Base-by-base conservation (phyloP, 75 land plant genomes). In the Gnetum montanum region DNA sequence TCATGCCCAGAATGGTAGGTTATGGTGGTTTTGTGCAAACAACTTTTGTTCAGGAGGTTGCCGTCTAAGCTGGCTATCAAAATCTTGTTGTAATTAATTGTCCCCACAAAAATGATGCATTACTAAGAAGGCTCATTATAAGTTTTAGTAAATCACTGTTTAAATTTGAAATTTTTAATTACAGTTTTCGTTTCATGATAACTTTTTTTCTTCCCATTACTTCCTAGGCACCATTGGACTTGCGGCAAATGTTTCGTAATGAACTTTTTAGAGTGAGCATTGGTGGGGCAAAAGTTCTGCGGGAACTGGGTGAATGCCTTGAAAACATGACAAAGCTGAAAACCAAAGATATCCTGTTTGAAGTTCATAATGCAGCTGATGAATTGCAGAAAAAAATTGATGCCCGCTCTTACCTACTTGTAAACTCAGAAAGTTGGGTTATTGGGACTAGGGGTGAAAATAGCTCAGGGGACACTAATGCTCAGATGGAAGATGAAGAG, bases 301-400 rank as follows among this genome's bases (percentile, higher is more conserved):
- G 76, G 31, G 66, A 69, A 51, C 67, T 87, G 35, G 92, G 79
- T 6, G 56, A 77, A 28, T 70, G 65, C 61, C 41, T 87, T 1
- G 70, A 73, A 34, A 67, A 54, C 18, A 79, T 83, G 90, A 70
- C 62, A 37, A 86, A 71, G 52, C 38, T 83, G 41, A 44, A 43
- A 27, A 19, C 63, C 11, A 58, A 6, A 1, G 63, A 66, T 46
- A 73, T 86, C 12, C 65, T 86, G 31, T 30, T 3, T 35, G 60
- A 67, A 58, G 80, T 84, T 8, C 76, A 76, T 46, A 63, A 73
- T 3, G 86, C 87, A 44, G 90, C 82, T 46, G 83, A 79, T 29
- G 79, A 70, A 37, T 61, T 83, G 67, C 90, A 83, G 50, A 68
- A 41, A 40, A 83, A 75, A 48, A 72, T 86, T 16, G 87, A 83